Evolutionary conservation across 2,329 filamentous ascomycete species (phyloP), one percentile per base, ranked within the genome.

Genomic region (Seiridium unicorne): DNA sequence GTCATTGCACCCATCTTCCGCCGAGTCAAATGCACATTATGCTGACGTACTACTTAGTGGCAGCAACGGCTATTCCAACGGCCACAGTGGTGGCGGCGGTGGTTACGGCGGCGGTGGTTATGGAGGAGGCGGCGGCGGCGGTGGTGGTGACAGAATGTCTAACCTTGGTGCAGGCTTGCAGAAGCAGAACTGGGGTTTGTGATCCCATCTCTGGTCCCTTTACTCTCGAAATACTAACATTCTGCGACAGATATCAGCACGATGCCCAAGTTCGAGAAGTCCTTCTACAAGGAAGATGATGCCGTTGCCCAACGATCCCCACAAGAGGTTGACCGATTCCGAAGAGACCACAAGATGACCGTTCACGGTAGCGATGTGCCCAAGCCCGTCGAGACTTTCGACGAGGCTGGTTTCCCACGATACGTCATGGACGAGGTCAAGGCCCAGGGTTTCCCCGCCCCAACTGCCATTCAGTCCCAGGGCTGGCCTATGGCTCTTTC

Each of bases 341-440:
- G 95, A 73, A 87, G 86, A 72, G 87, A 92, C 72, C 88, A 95
- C 71, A 84, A 92, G 72, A 97, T 99, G 77, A 85, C 92, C 51
- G 84, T 98, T 59, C 83, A 89, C 69, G 95, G 95, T 64, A 79
- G 67, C 63, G 85, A 95, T 66, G 88, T 98, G 13, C 95, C 95
- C 68, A 94, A 93, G 77, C 95, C 95, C 57, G 94, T 99, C 62
- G 91, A 97, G 79, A 96, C 89, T 44, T 99, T 99, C 74, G 95
- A 99, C 69, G 95, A 99, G 81, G 95, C 95, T 75, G 92, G 92
- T 48, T 99, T 99, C 81, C 95, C 95, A 48, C 87, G 88, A 69
- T 99, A 99, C 75, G 95, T 99, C 65, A 95, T 99, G 86, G 93
- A 92, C 71, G 95, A 99, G 77, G 95, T 99, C 73, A 99, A 99